A percentile compares a stretch with the other conserved stretches of the same genome.
These are phyloP conservation scores for Mycena metata DNA, from an alignment of 768 basidiomycete species.

Conservation along the genomic window DNA sequence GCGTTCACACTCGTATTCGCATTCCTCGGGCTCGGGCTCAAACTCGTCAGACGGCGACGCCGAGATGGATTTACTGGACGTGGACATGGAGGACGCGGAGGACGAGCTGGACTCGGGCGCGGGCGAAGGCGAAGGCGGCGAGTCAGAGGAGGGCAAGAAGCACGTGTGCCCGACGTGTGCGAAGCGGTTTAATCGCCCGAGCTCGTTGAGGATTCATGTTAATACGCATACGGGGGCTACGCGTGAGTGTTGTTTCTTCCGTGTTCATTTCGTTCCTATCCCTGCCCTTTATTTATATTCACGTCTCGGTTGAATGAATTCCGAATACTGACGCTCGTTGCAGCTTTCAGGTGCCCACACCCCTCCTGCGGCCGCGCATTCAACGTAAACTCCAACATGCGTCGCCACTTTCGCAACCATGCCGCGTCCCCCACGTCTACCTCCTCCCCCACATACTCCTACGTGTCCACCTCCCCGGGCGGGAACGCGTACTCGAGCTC, in stretches of 20 bases:
- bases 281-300: background rate
- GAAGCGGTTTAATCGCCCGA: slow-evolving; percentile 70
- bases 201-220: slow-evolving; percentile 68
- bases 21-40: no score
- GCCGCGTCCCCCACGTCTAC: no score
- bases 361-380: slow-evolving; percentile 25
- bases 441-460: no score
- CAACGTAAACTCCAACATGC: slow-evolving; percentile 32
- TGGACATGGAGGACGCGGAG: background rate
- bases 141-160: background rate
- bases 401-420: slow-evolving; percentile 26
- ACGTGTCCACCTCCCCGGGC: no score
- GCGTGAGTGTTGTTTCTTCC: slow-evolving; percentile 59
- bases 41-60: no score
- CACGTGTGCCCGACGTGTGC: slow-evolving; percentile 16
- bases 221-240: slow-evolving; percentile 79
- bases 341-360: slow-evolving; percentile 24
- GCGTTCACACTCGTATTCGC: no score
- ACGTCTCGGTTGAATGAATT: no score
- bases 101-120: no score
- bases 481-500: no score
- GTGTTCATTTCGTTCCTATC: background rate
- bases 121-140: background rate
- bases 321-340: background rate
- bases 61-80: background rate